Percentiles rank a stretch among this genome's conserved stretches.
phyloP scores from a whole-genome alignment of 164 flowering plant species.

The Tetracentron sinense region DNA sequence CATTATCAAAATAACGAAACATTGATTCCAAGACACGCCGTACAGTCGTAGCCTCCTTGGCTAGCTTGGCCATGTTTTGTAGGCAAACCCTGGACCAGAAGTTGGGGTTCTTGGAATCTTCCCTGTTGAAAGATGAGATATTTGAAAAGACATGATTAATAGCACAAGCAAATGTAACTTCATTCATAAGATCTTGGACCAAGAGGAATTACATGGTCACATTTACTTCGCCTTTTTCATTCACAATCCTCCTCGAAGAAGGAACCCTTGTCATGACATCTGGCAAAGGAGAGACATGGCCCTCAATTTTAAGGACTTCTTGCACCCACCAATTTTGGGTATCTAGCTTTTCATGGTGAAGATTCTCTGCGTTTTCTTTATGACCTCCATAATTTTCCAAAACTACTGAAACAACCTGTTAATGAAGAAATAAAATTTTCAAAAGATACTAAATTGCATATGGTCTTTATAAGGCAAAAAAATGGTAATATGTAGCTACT shows the following conservation, averaged over 20 bases:
- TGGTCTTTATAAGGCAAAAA: too few species aligned
- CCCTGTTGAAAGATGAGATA: slow-evolving; percentile 31
- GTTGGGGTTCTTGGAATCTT: slow-evolving; percentile 52
- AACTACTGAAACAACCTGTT: slow-evolving; percentile 72
- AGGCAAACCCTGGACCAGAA: slow-evolving; percentile 87
- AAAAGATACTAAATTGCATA: background rate
- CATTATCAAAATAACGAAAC: slow-evolving; percentile 64
- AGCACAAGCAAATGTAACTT: slow-evolving; percentile 6
- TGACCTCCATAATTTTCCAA: slow-evolving; percentile 70
- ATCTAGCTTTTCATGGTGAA: slow-evolving; percentile 25
- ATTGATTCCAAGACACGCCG: slow-evolving; percentile 86
- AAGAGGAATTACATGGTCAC: slow-evolving; percentile 24
- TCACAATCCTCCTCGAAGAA: slow-evolving; percentile 20
- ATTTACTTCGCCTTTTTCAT: slow-evolving; percentile 30
- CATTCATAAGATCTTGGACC: too few species aligned
- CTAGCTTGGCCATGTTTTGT: slow-evolving; percentile 61
- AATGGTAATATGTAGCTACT: too few species aligned
- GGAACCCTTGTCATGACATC: slow-evolving; percentile 24
- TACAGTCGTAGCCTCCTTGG: slow-evolving; percentile 74
- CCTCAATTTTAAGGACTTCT: slow-evolving; percentile 61
- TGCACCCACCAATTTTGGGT: slow-evolving; percentile 54
- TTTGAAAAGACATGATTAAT: background rate
- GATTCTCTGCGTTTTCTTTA: slow-evolving; percentile 27
- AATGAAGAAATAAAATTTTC: background rate
- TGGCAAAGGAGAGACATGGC: slow-evolving; percentile 23